Evolutionary conservation across 164 flowering plant genomes (phyloP).

Genomic region (Stephania cephalantha): DNA sequence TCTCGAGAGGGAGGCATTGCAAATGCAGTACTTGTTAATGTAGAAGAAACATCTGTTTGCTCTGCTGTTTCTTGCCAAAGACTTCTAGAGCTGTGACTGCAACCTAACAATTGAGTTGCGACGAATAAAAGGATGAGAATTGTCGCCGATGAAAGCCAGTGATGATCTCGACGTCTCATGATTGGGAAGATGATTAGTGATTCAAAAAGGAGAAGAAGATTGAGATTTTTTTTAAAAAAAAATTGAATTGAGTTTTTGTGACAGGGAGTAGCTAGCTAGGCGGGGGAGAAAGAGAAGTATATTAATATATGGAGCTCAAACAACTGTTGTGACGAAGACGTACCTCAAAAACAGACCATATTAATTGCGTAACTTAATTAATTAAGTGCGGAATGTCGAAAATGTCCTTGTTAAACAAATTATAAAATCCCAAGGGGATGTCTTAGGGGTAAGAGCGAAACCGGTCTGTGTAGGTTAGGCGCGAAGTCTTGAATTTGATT

Average conservation of each 20-base stretch:
- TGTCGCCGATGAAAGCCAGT: neutral
- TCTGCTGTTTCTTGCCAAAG: neutral
- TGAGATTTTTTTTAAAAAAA: neutral
- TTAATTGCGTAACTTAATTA: neutral
- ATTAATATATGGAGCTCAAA: neutral
- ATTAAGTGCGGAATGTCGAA: neutral
- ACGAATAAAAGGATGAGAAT: neutral
- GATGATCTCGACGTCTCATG: neutral
- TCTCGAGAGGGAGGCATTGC: conserved; percentile 4
- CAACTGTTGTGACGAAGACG: neutral
- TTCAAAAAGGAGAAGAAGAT: neutral
- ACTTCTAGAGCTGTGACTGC: conserved; percentile 1
- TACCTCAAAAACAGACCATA: too few species aligned
- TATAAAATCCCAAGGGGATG: too few species aligned
- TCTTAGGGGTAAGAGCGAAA: too few species aligned
- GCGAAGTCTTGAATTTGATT: too few species aligned
- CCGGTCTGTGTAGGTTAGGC: too few species aligned
- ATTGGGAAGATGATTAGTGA: neutral
- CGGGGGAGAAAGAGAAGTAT: neutral
- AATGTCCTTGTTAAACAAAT: neutral
- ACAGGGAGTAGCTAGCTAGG: neutral
- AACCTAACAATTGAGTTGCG: neutral
- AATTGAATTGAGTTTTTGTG: neutral
- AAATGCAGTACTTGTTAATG: neutral
- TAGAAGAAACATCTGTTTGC: neutral